Evolutionary conservation across 176 grass and related monocot species (phyloP), one percentile per base, ranked within the genome.

Genomic region (Luzula sylvatica): DNA sequence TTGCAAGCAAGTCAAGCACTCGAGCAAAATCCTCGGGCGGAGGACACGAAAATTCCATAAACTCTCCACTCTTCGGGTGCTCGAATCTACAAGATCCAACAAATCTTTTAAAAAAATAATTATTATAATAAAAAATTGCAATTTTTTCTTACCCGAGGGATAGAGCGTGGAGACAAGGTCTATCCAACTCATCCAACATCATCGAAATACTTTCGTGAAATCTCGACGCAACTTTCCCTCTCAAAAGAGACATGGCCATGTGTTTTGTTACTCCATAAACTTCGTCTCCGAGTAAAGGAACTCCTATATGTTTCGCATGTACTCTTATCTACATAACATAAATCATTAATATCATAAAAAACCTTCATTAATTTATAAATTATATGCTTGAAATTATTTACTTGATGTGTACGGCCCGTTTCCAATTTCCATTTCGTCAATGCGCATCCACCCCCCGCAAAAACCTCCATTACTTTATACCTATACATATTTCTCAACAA

Each of bases 331-430:
- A 56, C 65, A 65, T 44, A 17, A 28, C 21, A 7, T 35, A 35
- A 35, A 7, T 35, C 5, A 35, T n/a, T n/a, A n/a, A n/a, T n/a
- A n/a, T n/a, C n/a, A n/a, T n/a, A n/a, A n/a, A n/a, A n/a, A n/a
- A n/a, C n/a, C n/a, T n/a, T n/a, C n/a, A n/a, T n/a, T n/a, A n/a
- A n/a, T n/a, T n/a, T n/a, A n/a, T n/a, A n/a, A n/a, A n/a, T n/a
- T n/a, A n/a, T n/a, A n/a, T n/a, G n/a, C n/a, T n/a, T 55, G 17
- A 73, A 11, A 14, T 14, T 29, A 3, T 35, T 49, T 57, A 96
- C 84, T 84, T 96, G 85, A 66, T 96, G 81, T 65, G 85, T 96
- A 20, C 81, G 78, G 2, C 92, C 85, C 26, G 92, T 96, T 66
- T 96, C 92, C 61, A 89, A 16, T 82, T 71, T 89, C 92, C 92